A percentile compares a stretch with the other conserved stretches of the same genome.
Evolutionary conservation across 2,329 filamentous ascomycete species (phyloP).

Genomic region (Xylariaceae sp.): DNA sequence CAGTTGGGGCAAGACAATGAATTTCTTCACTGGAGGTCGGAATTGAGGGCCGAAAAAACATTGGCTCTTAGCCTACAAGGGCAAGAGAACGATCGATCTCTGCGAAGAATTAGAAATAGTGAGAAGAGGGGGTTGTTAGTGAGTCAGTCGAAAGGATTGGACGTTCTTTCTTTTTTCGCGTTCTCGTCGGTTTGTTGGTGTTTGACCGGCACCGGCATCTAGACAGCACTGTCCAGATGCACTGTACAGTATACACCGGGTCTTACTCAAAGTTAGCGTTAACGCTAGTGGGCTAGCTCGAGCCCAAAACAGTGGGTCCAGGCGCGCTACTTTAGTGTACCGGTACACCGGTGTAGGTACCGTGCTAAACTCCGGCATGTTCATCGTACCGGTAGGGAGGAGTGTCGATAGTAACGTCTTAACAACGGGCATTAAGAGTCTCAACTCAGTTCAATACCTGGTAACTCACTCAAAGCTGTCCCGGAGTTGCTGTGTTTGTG

Average conservation of each 20-base stretch:
- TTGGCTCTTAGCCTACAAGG: constrained; percentile 10
- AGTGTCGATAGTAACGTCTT: too few species aligned
- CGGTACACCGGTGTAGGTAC: not conserved
- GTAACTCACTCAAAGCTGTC: not conserved
- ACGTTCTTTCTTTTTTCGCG: not conserved
- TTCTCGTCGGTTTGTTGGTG: not conserved
- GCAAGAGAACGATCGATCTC: constrained; percentile 3
- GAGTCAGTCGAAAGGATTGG: not conserved
- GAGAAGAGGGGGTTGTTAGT: not conserved
- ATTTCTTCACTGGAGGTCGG: not conserved
- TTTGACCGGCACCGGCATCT: constrained; percentile 10
- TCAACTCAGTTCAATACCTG: not conserved
- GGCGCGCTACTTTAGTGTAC: not conserved
- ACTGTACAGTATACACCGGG: not conserved
- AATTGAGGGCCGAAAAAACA: constrained; percentile 3
- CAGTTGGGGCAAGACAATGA: too few species aligned
- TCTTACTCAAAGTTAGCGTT: not conserved
- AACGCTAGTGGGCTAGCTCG: not conserved
- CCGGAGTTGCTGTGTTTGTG: too few species aligned
- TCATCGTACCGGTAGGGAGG: not conserved
- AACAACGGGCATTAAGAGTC: not conserved
- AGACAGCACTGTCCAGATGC: not conserved
- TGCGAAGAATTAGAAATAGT: not conserved
- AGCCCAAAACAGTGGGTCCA: not conserved
- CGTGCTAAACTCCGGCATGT: not conserved